A percentile compares a stretch with the other conserved stretches of the same genome.
These are phyloP conservation scores for Nicotiana sylvestris DNA, from an alignment of 257 asterid genomes.

Conservation along the genomic window DNA sequence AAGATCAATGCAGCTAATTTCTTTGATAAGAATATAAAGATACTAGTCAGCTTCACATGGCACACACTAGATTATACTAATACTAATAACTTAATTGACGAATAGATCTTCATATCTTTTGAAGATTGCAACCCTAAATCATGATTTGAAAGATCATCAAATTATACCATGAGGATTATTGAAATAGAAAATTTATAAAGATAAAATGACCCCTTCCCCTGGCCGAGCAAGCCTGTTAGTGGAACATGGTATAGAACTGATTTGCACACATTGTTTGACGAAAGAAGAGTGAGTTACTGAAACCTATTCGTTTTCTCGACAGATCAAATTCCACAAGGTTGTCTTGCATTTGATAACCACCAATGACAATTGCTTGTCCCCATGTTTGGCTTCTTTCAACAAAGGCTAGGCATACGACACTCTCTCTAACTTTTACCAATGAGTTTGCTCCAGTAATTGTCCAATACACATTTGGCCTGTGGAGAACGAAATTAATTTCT, in stretches of 20 bases:
- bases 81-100: neutral
- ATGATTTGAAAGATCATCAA: neutral
- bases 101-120: neutral
- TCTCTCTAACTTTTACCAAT: constrained; percentile 27
- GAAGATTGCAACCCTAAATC: neutral
- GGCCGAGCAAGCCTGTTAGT: no score
- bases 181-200: neutral
- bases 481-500: no score
- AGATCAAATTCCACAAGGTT: no score
- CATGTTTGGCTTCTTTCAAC: constrained; percentile 34
- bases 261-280: constrained; percentile 31
- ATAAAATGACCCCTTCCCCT: neutral
- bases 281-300: constrained; percentile 23
- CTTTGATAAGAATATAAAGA: neutral
- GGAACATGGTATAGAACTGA: no score
- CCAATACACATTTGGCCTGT: constrained; percentile 4
- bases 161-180: neutral
- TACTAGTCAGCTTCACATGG: neutral
- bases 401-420: constrained; percentile 39
- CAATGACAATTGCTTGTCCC: constrained; percentile 29
- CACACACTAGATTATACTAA: neutral
- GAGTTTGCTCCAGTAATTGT: constrained; percentile 12
- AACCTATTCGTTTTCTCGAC: no score
- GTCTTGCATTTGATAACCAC: constrained; percentile 33
- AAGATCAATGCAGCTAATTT: no score